A percentile compares a stretch with the other conserved stretches of the same genome.
These are phyloP conservation scores for Athelia sp. DNA, from an alignment of 1,284 basidiomycete genomes.

Conservation along the genomic window DNA sequence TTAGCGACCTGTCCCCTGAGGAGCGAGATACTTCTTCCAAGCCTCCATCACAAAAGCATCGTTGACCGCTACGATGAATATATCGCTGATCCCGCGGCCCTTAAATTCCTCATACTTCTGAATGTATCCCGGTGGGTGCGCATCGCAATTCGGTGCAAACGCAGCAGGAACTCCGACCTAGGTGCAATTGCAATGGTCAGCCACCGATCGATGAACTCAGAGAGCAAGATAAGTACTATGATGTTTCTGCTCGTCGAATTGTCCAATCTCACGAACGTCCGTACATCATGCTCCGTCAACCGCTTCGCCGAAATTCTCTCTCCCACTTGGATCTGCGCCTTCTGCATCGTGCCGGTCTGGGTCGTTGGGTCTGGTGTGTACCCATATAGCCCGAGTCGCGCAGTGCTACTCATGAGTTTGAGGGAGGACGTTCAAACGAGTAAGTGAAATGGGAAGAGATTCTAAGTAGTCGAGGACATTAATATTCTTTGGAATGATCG, in stretches of 20 bases:
- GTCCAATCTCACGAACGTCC: too few relatives aligned
- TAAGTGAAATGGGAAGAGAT: too few relatives aligned
- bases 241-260: conserved; percentile 36
- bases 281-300: too few relatives aligned
- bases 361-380: too few relatives aligned
- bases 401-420: too few relatives aligned
- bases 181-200: not conserved
- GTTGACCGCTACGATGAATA: conserved; percentile 58
- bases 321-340: too few relatives aligned
- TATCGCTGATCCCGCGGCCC: conserved; percentile 46
- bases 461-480: too few relatives aligned
- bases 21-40: conserved; percentile 51
- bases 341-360: too few relatives aligned
- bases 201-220: not conserved
- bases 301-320: too few relatives aligned
- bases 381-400: too few relatives aligned
- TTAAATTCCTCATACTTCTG: conserved; percentile 44
- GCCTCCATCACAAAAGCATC: conserved; percentile 52
- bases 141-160: conserved; percentile 38
- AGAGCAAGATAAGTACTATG: conserved; percentile 24
- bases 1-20: conserved; percentile 30
- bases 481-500: too few relatives aligned
- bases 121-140: conserved; percentile 52
- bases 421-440: too few relatives aligned
- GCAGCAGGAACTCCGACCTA: conserved; percentile 44